phyloP scores from a whole-genome alignment of 345 rosid species.

The Salix udensis region DNA sequence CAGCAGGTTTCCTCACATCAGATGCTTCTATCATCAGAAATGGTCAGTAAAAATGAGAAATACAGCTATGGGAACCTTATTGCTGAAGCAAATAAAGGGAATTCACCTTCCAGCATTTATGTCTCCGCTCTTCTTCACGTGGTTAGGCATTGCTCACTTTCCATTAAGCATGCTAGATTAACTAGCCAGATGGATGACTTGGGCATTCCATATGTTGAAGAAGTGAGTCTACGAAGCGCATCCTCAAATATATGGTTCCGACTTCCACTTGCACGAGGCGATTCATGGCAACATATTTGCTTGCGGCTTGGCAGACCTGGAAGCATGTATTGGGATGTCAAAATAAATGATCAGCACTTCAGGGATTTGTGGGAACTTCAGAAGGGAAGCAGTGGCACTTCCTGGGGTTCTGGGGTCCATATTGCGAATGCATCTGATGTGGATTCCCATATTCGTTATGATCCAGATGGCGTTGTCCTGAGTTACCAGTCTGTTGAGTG shows the following conservation, averaged over 20 bases:
- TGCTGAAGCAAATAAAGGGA: slow-evolving; percentile 95
- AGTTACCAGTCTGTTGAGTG: slow-evolving; percentile 89
- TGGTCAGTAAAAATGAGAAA: slow-evolving; percentile 42
- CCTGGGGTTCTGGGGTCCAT: slow-evolving; percentile 93
- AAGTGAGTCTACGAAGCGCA: slow-evolving; percentile 63
- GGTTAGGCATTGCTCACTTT: slow-evolving; percentile 85
- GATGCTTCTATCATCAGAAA: slow-evolving; percentile 37
- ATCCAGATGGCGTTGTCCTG: slow-evolving; percentile 94
- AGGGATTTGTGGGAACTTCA: slow-evolving; percentile 98
- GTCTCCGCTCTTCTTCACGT: slow-evolving; percentile 88
- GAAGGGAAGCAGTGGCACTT: slow-evolving; percentile 68
- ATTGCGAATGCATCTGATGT: slow-evolving; percentile 89
- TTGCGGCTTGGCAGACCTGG: slow-evolving; percentile 97
- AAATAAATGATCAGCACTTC: slow-evolving; percentile 91
- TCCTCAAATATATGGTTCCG: slow-evolving; percentile 95
- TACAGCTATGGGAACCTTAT: slow-evolving; percentile 74
- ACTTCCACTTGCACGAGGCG: slow-evolving; percentile 71
- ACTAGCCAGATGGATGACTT: slow-evolving; percentile 92
- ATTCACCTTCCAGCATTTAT: slow-evolving; percentile 73
- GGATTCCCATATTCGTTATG: slow-evolving; percentile 89
- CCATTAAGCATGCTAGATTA: slow-evolving; percentile 91
- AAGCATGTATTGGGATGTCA: slow-evolving; percentile 98
- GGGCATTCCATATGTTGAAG: slow-evolving; percentile 90
- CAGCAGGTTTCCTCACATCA: slow-evolving; percentile 47
- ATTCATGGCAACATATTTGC: slow-evolving; percentile 93